These are phyloP conservation scores for Candida koratica DNA, from an alignment of 805 yeast species.

Conservation along the genomic window DNA sequence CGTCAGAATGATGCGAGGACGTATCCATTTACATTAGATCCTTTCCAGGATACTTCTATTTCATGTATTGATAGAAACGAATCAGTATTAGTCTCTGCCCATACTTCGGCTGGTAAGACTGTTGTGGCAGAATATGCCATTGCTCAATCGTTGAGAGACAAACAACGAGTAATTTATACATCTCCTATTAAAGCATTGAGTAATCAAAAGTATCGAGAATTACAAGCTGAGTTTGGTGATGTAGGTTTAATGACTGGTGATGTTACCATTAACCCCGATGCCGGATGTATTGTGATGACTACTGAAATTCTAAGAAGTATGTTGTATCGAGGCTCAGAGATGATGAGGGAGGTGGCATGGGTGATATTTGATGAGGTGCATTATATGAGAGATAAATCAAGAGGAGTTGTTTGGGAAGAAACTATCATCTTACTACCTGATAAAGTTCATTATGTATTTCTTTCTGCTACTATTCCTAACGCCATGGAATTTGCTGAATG, in stretches of 20 bases:
- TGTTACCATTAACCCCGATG: conserved; percentile 95
- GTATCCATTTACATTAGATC: conserved; percentile 91
- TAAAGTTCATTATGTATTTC: conserved; percentile 83
- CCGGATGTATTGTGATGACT: conserved; percentile 94
- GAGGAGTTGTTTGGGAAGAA: conserved; percentile 99
- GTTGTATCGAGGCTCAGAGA: conserved; percentile 95
- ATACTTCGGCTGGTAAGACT: conserved; percentile 95
- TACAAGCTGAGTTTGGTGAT: conserved; percentile 89
- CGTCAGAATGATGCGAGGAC: conserved; percentile 75
- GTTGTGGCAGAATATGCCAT: conserved; percentile 97
- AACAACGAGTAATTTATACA: conserved; percentile 91
- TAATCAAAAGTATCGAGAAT: conserved; percentile 90
- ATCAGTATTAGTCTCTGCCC: conserved; percentile 95
- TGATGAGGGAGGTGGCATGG: conserved; percentile 94
- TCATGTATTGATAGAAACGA: conserved; percentile 94
- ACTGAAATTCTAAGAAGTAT: conserved; percentile 93
- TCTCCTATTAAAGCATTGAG: conserved; percentile 94
- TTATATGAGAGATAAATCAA: conserved; percentile 91
- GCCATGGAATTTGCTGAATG: conserved; percentile 98
- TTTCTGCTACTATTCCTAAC: conserved; percentile 98
- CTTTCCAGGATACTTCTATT: conserved; percentile 95
- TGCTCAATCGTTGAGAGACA: conserved; percentile 87
- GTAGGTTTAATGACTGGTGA: conserved; percentile 99
- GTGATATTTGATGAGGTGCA: conserved; percentile 98
- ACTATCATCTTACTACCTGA: conserved; percentile 97